phyloP scores from a whole-genome alignment of 2,329 filamentous ascomycete genomes.

The Epichloe brachyelytri region DNA sequence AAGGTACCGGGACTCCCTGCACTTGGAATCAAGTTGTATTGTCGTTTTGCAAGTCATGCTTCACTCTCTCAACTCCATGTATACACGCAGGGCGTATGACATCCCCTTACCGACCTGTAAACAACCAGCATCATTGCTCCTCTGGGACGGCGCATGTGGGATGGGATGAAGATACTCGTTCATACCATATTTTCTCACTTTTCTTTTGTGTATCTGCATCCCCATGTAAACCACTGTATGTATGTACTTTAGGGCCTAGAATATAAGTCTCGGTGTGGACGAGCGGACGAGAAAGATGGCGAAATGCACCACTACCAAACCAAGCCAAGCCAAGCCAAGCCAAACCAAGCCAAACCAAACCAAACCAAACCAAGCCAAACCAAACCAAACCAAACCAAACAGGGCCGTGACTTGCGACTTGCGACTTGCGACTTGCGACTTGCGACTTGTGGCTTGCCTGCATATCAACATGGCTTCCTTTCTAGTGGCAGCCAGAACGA shows the following conservation, averaged over 20 bases:
- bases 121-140: background rate
- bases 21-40: background rate
- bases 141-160: background rate
- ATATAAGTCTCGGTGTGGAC: background rate
- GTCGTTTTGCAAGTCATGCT: background rate
- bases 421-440: no score
- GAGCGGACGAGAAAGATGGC: background rate
- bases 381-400: no score
- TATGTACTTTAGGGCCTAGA: constrained; percentile 2
- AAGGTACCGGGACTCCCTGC: background rate
- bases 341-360: no score
- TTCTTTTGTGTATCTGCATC: background rate
- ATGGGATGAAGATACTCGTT: background rate
- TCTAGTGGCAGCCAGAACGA: no score
- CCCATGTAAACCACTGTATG: background rate
- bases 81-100: background rate
- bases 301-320: no score
- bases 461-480: background rate
- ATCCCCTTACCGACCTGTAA: background rate
- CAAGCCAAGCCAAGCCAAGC: no score
- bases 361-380: no score
- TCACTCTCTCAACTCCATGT: constrained; percentile 5
- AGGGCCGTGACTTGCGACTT: background rate
- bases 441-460: background rate
- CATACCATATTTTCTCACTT: background rate